A percentile compares a stretch with the other conserved stretches of the same genome.
Conservation (phyloP, 1,139 yeast genomes). For the Komagataea norvegica region DNA sequence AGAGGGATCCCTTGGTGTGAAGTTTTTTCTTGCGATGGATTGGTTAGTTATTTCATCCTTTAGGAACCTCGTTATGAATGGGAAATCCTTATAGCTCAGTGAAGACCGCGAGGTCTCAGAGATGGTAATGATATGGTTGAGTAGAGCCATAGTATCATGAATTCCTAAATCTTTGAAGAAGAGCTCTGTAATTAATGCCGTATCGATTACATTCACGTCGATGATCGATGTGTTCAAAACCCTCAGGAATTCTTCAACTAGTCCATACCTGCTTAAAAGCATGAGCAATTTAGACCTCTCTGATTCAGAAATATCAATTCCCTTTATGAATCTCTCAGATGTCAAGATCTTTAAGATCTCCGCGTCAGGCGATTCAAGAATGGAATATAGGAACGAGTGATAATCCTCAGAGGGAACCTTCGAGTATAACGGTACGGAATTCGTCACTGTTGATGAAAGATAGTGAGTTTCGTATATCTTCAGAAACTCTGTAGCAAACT, state of each 20-base stretch:
- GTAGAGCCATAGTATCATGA: background rate
- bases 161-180: constrained; percentile 3
- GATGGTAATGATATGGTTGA: constrained; percentile 1
- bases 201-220: background rate
- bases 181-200: constrained; percentile 3
- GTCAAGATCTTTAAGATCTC: background rate
- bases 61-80: constrained; percentile 10
- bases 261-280: background rate
- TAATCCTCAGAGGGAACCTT: constrained; percentile 14
- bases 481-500: constrained; percentile 9
- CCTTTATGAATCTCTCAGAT: constrained; percentile 1
- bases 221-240: background rate
- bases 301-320: background rate
- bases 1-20: background rate
- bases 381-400: constrained; percentile 13
- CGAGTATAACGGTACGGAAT: background rate
- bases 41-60: constrained; percentile 5
- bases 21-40: constrained; percentile 11
- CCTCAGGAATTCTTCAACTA: constrained; percentile 1
- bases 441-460: background rate
- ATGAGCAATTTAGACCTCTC: background rate
- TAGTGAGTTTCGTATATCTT: constrained; percentile 6
- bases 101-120: background rate
- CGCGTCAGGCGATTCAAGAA: constrained; percentile 8
- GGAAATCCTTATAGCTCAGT: constrained; percentile 12